These are phyloP conservation scores for Haberlea rhodopensis DNA, from an alignment of 257 asterid genomes.

Conservation along the genomic window DNA sequence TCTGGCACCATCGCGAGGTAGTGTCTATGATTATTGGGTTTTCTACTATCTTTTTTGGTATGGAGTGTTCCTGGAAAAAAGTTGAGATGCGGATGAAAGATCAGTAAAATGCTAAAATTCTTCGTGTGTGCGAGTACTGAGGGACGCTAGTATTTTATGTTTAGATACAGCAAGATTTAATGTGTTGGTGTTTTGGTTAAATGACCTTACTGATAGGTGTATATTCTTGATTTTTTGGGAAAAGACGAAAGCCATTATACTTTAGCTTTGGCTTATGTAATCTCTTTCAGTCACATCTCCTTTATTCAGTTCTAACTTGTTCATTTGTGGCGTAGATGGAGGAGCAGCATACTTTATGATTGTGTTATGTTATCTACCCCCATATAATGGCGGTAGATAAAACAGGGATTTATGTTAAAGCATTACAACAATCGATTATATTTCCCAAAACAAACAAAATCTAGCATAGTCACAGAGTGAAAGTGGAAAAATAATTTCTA, in stretches of 20 bases:
- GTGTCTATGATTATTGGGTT: no score
- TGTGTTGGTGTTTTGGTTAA: background rate
- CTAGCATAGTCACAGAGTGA: background rate
- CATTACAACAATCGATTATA: background rate
- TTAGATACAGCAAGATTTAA: background rate
- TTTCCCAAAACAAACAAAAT: background rate
- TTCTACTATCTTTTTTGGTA: no score
- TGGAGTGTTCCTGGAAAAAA: no score
- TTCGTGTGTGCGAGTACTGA: background rate
- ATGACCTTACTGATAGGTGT: background rate
- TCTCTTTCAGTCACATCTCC: background rate
- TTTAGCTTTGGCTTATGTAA: background rate
- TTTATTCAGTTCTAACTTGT: background rate
- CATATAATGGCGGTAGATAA: background rate
- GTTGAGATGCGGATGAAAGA: slow-evolving; percentile 15
- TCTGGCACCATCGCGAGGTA: no score
- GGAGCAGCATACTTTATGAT: no score
- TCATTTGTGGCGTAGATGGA: background rate
- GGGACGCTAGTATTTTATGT: background rate
- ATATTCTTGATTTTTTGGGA: background rate
- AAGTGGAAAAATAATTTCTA: background rate
- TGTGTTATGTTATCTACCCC: background rate
- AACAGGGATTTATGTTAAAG: background rate
- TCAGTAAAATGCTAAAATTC: background rate
- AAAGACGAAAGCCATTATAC: background rate